Percentiles rank a stretch among this genome's conserved stretches.
Evolutionary conservation across 2,329 filamentous ascomycete genomes (phyloP).

Genomic region (Ascochyta lentis): DNA sequence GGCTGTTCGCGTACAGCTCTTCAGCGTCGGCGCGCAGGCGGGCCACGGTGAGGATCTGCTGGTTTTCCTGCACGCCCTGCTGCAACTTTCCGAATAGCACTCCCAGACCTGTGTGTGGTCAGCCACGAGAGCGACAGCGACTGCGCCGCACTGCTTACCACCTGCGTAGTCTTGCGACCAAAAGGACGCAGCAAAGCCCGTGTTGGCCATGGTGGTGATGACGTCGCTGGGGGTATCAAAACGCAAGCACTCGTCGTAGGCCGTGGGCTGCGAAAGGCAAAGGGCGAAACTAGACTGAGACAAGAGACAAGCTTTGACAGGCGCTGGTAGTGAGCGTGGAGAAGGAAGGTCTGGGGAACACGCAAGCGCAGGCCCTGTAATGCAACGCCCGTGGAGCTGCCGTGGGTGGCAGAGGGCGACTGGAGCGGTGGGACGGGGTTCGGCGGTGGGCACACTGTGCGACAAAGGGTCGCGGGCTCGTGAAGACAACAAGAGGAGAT

Average conservation of each 20-base stretch:
- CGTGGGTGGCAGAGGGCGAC: slow-evolving; percentile 17
- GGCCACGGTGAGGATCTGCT: slow-evolving; percentile 89
- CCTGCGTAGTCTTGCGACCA: slow-evolving; percentile 98
- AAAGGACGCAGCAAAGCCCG: slow-evolving; percentile 88
- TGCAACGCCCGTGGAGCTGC: slow-evolving; percentile 21
- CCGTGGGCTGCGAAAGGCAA: slow-evolving; percentile 15
- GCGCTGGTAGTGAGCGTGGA: slow-evolving; percentile 32
- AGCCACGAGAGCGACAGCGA: slow-evolving; percentile 20
- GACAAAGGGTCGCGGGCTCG: slow-evolving; percentile 9
- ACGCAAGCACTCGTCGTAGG: slow-evolving; percentile 25
- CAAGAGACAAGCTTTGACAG: slow-evolving; percentile 18
- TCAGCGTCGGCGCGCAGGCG: slow-evolving; percentile 96
- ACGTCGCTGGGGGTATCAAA: slow-evolving; percentile 27
- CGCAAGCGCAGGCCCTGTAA: slow-evolving; percentile 17
- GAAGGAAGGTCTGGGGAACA: slow-evolving; percentile 21
- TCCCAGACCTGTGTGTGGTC: slow-evolving; percentile 69
- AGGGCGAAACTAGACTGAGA: slow-evolving; percentile 16
- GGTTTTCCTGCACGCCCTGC: slow-evolving; percentile 93
- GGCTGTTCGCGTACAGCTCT: slow-evolving; percentile 80
- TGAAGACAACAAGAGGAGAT: slow-evolving; percentile 9
- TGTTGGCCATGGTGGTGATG: slow-evolving; percentile 39
- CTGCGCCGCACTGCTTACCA: slow-evolving; percentile 66
- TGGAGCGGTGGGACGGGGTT: slow-evolving; percentile 7
- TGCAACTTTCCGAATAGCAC: slow-evolving; percentile 96
- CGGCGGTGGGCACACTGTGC: slow-evolving; percentile 12